Percentiles rank a stretch among this genome's conserved stretches.
Evolutionary conservation across 441 rosid species (phyloP).

Genomic region (Manihot esculenta): DNA sequence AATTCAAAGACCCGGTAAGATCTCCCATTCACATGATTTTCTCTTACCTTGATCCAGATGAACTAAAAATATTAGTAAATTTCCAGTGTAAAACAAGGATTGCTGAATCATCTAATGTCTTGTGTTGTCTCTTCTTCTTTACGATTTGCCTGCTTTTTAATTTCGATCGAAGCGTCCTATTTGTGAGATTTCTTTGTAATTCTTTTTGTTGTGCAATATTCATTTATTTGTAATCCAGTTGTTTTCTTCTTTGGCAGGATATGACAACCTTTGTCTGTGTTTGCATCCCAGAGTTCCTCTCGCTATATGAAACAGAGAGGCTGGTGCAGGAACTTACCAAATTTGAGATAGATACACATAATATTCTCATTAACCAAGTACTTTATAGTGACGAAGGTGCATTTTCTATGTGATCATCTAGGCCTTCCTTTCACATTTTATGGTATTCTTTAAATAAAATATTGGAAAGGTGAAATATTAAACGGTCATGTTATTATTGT

Average conservation of each 20-base stretch:
- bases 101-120: background rate
- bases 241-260: conserved; percentile 50
- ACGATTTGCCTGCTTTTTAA: background rate
- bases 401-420: background rate
- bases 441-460: conserved; percentile 4
- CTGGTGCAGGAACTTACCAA: conserved; percentile 98
- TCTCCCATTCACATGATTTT: conserved; percentile 18
- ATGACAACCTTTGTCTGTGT: conserved; percentile 95
- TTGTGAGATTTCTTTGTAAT: background rate
- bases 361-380: conserved; percentile 96
- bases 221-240: conserved; percentile 1
- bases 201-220: background rate
- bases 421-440: background rate
- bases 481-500: background rate
- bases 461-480: conserved; percentile 14
- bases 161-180: background rate
- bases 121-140: background rate
- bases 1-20: conserved; percentile 94
- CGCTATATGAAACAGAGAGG: conserved; percentile 97
- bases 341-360: conserved; percentile 96
- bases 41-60: background rate
- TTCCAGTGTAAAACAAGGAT: background rate
- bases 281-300: conserved; percentile 98
- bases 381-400: conserved; percentile 84
- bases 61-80: background rate